Base-by-base conservation (phyloP, 2,329 filamentous ascomycete genomes). In the Fusarium bulbicola region DNA sequence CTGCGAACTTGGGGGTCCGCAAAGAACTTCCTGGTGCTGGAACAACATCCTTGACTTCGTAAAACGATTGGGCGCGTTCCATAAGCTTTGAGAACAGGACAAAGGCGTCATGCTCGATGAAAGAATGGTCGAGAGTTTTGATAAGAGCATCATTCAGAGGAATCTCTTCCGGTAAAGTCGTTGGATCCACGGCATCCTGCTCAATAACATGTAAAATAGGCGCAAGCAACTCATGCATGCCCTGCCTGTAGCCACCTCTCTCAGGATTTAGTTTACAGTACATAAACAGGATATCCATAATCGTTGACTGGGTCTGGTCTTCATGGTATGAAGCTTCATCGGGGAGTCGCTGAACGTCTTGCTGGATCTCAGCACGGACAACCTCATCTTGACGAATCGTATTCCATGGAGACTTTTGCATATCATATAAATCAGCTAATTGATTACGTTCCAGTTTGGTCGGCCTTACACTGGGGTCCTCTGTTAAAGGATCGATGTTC, bases 201-300 rank as follows among this genome's bases (percentile, higher is more conserved):
- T 95, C 91, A 11, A 98, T 85, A 5, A 94, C 93, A 87, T 94
- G 94, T 12, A 98, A 85, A 42, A 99, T 91, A 0, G 96, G 95
- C 1, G 96, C 96, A 20, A 98, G 86, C 47, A 99, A 86, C 82
- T 99, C 96, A 80, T 99, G 96, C 95, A 99, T 99, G 16, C 96
- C 96, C 84, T 99, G 96, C n/a, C 96, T 91, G 80, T 99, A 99
- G 24, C 90, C 95, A 21, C 94, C 94, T 60, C 94, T 88, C 74
- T 92, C 91, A 4, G 94, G 94, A 78, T 98, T 94, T 59, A 97
- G 88, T 82, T 97, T 98, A 84, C 95, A 96, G 83, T 95, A 98
- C 74, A 99, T 89, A 82, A 98, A 99, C 39, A 99, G 86, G 37
- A 98, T 91, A 79, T 99, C 93, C 37, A 97, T 84, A 76, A 99